Base-by-base conservation (phyloP, 345 rosid genomes). In the Heritiera littoralis region DNA sequence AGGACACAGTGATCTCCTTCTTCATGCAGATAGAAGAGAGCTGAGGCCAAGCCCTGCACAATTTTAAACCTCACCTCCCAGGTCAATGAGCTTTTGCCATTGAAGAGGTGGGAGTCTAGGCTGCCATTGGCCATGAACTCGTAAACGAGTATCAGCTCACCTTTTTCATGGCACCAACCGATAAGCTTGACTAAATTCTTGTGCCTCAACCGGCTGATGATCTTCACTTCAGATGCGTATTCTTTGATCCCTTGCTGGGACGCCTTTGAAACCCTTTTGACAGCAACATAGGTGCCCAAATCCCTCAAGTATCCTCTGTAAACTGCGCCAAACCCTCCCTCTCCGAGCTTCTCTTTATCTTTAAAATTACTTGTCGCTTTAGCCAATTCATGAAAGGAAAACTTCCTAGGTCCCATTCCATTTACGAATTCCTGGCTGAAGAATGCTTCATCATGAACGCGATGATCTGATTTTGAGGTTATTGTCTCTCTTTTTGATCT, bases 91-190 rank as follows among this genome's bases (percentile, higher is more conserved):
- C 71, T 6, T 2, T 13, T n/a, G 5, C 40, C 32, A 1, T n/a
- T 48, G 12, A 73, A 83, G 8, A 86, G 79, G 41, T 83, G 49
- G 43, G 52, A 81, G 60, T 88, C 90, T 20, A 88, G 77, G 79
- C 89, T 86, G 5, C 86, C 83, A 40, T 87, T 70, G 0, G 87
- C 85, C 86, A 87, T 80, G 18, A 76, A 86, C 80, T 88, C 88
- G n/a, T 86, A 87, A 4, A 89, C 91, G 52, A 87, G 81, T 20
- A 89, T 54, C 14, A 89, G 59, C n/a, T 87, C 87, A 2, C 74
- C 72, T 35, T 80, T 89, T 68, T 89, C 89, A 28, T 81, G 84
- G 59, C 90, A 89, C 91, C 90, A 87, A 2, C 91, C 90, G 4
- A 79, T 80, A 1, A 89, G 80, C 41, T 83, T 86, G 7, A 87